Evolutionary conservation across 257 asterid genomes (phyloP).

Genomic region (Lithospermum erythrorhizon): DNA sequence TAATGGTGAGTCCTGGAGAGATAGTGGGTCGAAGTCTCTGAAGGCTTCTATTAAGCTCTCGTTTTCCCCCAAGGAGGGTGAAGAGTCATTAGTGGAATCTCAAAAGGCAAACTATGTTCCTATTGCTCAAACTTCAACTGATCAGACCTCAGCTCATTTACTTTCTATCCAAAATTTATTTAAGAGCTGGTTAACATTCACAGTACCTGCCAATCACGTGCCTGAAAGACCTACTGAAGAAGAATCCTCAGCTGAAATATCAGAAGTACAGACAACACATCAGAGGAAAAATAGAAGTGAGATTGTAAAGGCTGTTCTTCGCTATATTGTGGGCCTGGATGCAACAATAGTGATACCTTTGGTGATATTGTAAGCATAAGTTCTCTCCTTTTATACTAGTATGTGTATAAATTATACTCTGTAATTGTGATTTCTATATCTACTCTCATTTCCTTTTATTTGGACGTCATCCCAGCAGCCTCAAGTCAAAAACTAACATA

Average conservation of each 20-base stretch:
- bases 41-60: slow-evolving; percentile 51
- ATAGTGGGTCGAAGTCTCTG: slow-evolving; percentile 48
- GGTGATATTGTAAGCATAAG: slow-evolving; percentile 59
- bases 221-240: slow-evolving; percentile 34
- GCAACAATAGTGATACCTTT: slow-evolving; percentile 62
- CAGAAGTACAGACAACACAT: slow-evolving; percentile 24
- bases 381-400: background rate
- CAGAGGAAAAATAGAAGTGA: slow-evolving; percentile 31
- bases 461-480: background rate
- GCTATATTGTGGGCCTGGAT: slow-evolving; percentile 51
- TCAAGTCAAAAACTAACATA: no score
- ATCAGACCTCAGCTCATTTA: slow-evolving; percentile 38
- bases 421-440: background rate
- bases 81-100: slow-evolving; percentile 46
- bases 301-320: slow-evolving; percentile 38
- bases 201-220: slow-evolving; percentile 31
- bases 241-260: slow-evolving; percentile 30
- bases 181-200: slow-evolving; percentile 53
- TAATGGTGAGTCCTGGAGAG: slow-evolving; percentile 45
- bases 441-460: background rate
- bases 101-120: slow-evolving; percentile 47
- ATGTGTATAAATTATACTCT: background rate
- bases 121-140: slow-evolving; percentile 34
- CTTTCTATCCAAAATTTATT: slow-evolving; percentile 58
- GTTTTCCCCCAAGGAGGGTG: slow-evolving; percentile 54